These are phyloP conservation scores for Solanum clarkiae DNA, from an alignment of 257 asterid genomes.

Conservation along the genomic window DNA sequence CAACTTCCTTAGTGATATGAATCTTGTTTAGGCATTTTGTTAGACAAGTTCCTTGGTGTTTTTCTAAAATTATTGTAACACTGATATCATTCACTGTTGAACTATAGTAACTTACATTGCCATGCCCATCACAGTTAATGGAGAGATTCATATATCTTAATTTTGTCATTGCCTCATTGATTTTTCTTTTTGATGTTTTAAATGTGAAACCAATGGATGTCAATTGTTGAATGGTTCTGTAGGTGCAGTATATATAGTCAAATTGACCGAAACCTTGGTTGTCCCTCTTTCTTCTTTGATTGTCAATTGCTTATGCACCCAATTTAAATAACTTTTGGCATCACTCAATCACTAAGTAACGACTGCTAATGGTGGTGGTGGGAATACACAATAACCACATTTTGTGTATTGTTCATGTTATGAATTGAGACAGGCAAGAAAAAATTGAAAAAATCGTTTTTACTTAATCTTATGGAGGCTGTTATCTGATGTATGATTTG, in stretches of 20 bases:
- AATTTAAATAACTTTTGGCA: not conserved
- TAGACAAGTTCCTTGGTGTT: not conserved
- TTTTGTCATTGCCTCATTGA: not conserved
- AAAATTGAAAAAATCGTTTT: not conserved
- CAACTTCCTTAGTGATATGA: not conserved
- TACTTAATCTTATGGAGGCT: not conserved
- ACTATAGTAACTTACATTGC: not conserved
- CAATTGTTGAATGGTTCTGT: not conserved
- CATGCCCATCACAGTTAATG: not conserved
- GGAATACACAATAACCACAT: not conserved
- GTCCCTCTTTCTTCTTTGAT: not conserved
- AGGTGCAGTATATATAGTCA: not conserved
- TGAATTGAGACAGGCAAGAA: not conserved
- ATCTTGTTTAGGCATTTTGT: not conserved
- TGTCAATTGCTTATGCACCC: not conserved
- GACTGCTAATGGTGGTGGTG: not conserved
- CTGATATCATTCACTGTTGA: not conserved
- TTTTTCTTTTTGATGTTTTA: not conserved
- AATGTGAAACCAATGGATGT: not conserved
- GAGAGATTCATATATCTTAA: not conserved
- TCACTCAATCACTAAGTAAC: not conserved
- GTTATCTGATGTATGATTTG: not conserved
- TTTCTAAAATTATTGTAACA: not conserved
- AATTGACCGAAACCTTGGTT: not conserved
- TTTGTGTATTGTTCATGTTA: not conserved